Conservation (phyloP, 345 rosid genomes). For the Populus simonii region DNA sequence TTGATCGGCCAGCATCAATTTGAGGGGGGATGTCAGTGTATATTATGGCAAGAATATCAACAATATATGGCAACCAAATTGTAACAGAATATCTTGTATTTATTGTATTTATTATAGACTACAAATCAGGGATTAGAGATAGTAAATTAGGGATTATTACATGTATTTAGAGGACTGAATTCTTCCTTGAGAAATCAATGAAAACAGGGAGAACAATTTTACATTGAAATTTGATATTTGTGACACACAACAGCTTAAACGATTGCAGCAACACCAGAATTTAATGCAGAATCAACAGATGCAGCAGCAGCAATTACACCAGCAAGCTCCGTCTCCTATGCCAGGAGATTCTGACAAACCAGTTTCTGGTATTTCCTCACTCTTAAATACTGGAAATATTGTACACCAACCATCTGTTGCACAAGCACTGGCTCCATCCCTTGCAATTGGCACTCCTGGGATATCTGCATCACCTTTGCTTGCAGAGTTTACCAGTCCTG, state of each 20-base stretch:
- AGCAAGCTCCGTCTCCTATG: slow-evolving; percentile 90
- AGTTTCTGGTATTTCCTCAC: slow-evolving; percentile 14
- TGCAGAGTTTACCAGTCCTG: slow-evolving; percentile 73
- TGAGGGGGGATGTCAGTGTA: not conserved
- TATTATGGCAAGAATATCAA: no score
- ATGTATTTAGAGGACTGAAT: no score
- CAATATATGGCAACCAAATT: no score
- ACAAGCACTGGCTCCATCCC: slow-evolving; percentile 63
- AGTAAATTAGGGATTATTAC: no score
- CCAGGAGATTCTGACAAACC: slow-evolving; percentile 24
- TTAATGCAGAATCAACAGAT: slow-evolving; percentile 53
- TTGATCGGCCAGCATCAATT: not conserved
- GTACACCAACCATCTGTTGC: slow-evolving; percentile 55
- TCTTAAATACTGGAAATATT: slow-evolving; percentile 58
- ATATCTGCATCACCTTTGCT: slow-evolving; percentile 94
- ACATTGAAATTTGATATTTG: no score
- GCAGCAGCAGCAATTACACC: slow-evolving; percentile 44
- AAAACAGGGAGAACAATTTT: no score
- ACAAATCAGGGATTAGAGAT: no score
- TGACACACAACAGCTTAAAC: slow-evolving; percentile 50
- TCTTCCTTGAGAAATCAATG: no score
- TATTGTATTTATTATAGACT: no score
- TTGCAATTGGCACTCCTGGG: slow-evolving; percentile 95
- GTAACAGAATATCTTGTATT: no score
- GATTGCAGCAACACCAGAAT: slow-evolving; percentile 56